Conservation (phyloP, 768 basidiomycete species). For the Boletus sensibilis region DNA sequence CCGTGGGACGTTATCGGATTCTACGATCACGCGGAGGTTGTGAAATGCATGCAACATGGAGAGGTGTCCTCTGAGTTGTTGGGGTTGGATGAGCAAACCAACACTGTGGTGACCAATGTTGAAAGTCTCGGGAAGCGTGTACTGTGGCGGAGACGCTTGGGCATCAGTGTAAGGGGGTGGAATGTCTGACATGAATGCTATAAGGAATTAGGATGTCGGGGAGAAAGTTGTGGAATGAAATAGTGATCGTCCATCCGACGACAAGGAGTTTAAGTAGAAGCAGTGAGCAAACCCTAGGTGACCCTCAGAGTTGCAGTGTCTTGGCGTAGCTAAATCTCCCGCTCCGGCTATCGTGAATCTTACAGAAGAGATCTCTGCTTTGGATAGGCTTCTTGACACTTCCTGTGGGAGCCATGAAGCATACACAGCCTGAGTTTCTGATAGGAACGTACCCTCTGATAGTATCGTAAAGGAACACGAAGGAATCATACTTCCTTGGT, state of each 20-base stretch:
- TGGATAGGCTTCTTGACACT: too few species aligned
- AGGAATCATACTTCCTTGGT: too few species aligned
- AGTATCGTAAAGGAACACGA: too few species aligned
- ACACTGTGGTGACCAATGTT: slow-evolving; percentile 5
- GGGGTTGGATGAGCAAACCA: slow-evolving; percentile 18
- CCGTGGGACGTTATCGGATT: slow-evolving; percentile 9
- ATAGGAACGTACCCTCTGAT: too few species aligned
- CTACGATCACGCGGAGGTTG: slow-evolving; percentile 20
- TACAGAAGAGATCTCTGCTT: not conserved
- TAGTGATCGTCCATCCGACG: not conserved
- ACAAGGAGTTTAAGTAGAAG: not conserved
- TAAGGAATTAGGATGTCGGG: not conserved
- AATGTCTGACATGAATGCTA: slow-evolving; percentile 1
- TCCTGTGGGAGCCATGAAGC: too few species aligned
- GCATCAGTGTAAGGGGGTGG: not conserved
- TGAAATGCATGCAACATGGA: slow-evolving; percentile 29
- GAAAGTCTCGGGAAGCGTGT: slow-evolving; percentile 19
- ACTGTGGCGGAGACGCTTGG: not conserved
- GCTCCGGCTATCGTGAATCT: not conserved
- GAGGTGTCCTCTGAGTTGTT: slow-evolving; percentile 34
- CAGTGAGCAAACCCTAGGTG: not conserved
- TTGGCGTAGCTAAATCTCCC: not conserved
- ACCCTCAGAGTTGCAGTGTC: too few species aligned
- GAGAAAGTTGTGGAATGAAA: too few species aligned
- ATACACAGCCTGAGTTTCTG: too few species aligned